These are phyloP conservation scores for Taphrina betulina DNA, from an alignment of 1,139 yeast species.

Conservation along the genomic window DNA sequence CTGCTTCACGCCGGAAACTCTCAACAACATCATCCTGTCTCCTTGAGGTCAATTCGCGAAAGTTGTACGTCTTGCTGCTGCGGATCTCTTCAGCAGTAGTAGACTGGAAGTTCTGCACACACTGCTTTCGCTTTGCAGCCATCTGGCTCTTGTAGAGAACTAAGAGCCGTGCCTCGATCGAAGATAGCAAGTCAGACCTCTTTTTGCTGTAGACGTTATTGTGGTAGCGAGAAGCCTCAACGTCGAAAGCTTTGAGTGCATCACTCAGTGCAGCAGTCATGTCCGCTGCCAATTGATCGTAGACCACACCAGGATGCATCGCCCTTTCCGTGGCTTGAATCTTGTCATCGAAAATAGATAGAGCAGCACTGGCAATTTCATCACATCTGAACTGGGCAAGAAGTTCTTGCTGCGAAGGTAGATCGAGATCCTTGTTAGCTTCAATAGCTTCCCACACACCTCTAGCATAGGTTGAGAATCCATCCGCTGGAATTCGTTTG, in stretches of 20 bases:
- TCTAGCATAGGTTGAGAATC: conserved; percentile 90
- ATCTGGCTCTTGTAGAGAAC: conserved; percentile 52
- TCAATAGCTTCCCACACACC: conserved; percentile 95
- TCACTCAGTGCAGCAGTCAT: conserved; percentile 15
- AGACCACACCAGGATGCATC: conserved; percentile 35
- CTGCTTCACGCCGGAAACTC: conserved; percentile 42
- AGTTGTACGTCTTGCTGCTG: conserved; percentile 32
- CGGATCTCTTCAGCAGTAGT: conserved; percentile 40
- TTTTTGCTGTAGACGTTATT: conserved; percentile 59
- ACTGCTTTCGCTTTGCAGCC: conserved; percentile 44
- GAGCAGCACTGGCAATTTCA: conserved; percentile 64
- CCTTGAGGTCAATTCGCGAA: conserved; percentile 42
- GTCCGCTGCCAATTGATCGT: conserved; percentile 28
- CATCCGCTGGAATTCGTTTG: conserved; percentile 86
- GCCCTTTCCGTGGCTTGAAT: conserved; percentile 36
- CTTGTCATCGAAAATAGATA: conserved; percentile 43
- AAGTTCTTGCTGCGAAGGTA: conserved; percentile 92
- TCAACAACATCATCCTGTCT: conserved; percentile 41
- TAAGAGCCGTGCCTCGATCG: conserved; percentile 51
- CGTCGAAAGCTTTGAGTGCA: conserved; percentile 56
- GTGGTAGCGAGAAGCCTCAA: conserved; percentile 65
- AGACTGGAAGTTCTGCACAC: conserved; percentile 42
- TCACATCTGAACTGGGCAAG: conserved; percentile 95
- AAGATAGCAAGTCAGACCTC: conserved; percentile 49
- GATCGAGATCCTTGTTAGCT: conserved; percentile 84